These are phyloP conservation scores for Huntiella abstrusa DNA, from an alignment of 2,329 filamentous ascomycete species.

Conservation along the genomic window DNA sequence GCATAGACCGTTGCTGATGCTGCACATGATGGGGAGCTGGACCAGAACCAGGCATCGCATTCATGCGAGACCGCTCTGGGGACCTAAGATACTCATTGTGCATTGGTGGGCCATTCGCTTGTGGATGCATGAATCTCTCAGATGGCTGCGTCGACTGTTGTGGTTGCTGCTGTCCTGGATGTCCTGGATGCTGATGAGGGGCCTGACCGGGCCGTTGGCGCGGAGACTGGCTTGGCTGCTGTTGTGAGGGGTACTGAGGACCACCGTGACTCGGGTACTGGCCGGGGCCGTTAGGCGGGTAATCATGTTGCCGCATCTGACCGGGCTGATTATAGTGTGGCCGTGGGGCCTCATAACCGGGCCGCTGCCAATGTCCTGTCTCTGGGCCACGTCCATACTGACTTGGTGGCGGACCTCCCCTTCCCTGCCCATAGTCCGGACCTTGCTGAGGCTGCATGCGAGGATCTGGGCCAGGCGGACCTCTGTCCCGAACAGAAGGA, in stretches of 20 bases:
- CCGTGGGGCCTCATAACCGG: conserved; percentile 23
- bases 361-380: conserved; percentile 6
- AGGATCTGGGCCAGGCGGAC: conserved; percentile 4
- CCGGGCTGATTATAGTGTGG: conserved; percentile 25
- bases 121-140: conserved; percentile 10
- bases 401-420: conserved; percentile 1
- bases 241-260: background rate
- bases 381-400: conserved; percentile 9
- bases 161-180: conserved; percentile 8
- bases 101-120: conserved; percentile 11
- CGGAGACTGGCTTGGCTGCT: background rate
- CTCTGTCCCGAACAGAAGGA: conserved; percentile 1
- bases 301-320: conserved; percentile 12
- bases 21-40: conserved; percentile 17
- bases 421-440: conserved; percentile 4
- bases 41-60: conserved; percentile 15
- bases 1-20: conserved; percentile 18
- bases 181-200: conserved; percentile 24
- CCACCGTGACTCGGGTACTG: background rate
- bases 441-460: conserved; percentile 3
- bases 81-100: conserved; percentile 15
- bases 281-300: background rate
- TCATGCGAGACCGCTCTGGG: conserved; percentile 15
- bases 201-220: conserved; percentile 24
- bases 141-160: conserved; percentile 4